Evolutionary conservation across 345 rosid species (phyloP), one percentile per base, ranked within the genome.

Genomic region (Turnera subulata): DNA sequence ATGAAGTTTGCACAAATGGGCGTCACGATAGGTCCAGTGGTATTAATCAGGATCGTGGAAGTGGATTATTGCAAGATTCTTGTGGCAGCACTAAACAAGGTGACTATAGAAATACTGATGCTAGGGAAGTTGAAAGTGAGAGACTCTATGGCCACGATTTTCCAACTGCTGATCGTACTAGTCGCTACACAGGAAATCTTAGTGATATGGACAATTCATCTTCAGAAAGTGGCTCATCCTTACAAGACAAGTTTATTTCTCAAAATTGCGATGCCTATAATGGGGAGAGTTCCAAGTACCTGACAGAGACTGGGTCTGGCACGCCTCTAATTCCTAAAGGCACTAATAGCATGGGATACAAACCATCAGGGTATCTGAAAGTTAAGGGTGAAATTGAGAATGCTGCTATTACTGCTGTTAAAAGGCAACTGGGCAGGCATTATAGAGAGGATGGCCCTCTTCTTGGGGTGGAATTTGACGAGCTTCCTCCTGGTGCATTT

Each of bases 61-160:
- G 96, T 58, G 95, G 83, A 22, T 84, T 76, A 43, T 60, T 80
- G 74, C 95, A 92, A 66, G 98, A 92, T 83, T 92, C 98, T 26
- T 84, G 95, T 67, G 91, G 98, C 68, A 92, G 98, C 72, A 89
- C 88, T 65, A 92, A 86, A 78, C 93, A 83, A 67, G 83, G 73
- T 26, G 95, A 86, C 63, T 71, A 72, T 59, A 59, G 70, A 66
- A 76, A 70, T 64, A 53, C 72, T 39, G 91, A 89, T 60, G 86
- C 76, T 5, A 82, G 79, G 77, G 98, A 88, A 77, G 98, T 86
- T 55, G 93, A 91, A 73, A 88, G 96, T 70, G 80, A 65, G 58
- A 84, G 85, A 72, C 81, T 81, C 26, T 64, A 65, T 69, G 76
- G 77, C 46, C 74, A 67, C 5, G 66, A 67, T 64, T 62, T 74